These are phyloP conservation scores for Penicillium cinerascens DNA, from an alignment of 495 filamentous ascomycete species.

Conservation along the genomic window DNA sequence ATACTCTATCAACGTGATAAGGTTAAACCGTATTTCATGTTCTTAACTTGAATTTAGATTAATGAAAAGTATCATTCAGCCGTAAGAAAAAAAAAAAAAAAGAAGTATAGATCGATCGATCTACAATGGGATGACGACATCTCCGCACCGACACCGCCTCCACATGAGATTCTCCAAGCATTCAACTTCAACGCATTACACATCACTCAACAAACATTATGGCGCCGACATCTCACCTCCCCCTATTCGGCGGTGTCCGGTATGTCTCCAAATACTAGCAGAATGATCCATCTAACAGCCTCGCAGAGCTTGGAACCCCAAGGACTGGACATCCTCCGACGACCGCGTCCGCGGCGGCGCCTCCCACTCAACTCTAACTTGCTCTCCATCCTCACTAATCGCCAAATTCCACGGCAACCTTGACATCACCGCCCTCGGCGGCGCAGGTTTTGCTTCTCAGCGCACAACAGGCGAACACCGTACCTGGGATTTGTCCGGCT, in stretches of 20 bases:
- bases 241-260: slow-evolving; percentile 17
- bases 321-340: slow-evolving; percentile 64
- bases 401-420: slow-evolving; percentile 62
- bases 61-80: too few relatives aligned
- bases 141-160: slow-evolving; percentile 10
- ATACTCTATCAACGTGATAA: background rate
- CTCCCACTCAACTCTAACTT: slow-evolving; percentile 52
- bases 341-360: slow-evolving; percentile 72
- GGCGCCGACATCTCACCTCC: slow-evolving; percentile 14
- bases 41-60: too few relatives aligned
- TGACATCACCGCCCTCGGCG: slow-evolving; percentile 70
- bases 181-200: background rate
- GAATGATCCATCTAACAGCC: background rate
- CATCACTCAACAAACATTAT: slow-evolving; percentile 7
- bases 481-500: slow-evolving; percentile 54
- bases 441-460: slow-evolving; percentile 80
- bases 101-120: background rate
- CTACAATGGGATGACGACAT: slow-evolving; percentile 15
- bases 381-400: slow-evolving; percentile 15
- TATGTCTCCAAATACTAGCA: background rate
- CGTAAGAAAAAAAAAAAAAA: too few relatives aligned
- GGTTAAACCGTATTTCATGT: too few relatives aligned
- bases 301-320: slow-evolving; percentile 40
- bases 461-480: slow-evolving; percentile 53
- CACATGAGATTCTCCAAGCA: background rate